Evolutionary conservation across 192 early-diverging fungal species (phyloP), one percentile per base, ranked within the genome.

Genomic region (Coemansia sp.): DNA sequence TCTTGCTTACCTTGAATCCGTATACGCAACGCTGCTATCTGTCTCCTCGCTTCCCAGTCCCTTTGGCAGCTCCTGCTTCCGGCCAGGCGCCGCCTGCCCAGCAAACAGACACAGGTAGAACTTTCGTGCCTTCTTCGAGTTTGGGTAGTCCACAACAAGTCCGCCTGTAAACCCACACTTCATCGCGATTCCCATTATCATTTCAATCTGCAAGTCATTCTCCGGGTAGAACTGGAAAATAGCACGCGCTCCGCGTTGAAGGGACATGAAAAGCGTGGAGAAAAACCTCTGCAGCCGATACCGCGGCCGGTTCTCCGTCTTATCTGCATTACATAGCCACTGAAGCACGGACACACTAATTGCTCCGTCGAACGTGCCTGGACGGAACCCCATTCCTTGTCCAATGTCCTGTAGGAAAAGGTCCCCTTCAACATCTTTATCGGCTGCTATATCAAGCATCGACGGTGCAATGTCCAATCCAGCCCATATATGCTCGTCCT

Each of bases 211-310:
- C 57, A 90, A 84, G 63, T 95, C 91, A 77, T 97, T 96, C 76
- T 97, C 96, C 0, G 97, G 96, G 73, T 99, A 98, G 67, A 99
- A 97, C 84, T 99, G 97, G 84, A 98, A 99, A 26, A 99, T 87
- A 11, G 94, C 94, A n/a, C 95, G 84, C 11, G 94, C 93, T 14
- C 96, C 95, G 14, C 93, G 85, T 46, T 90, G 78, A 68, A 98
- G 77, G 11, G 93, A 85, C n/a, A 93, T 93, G 69, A 95, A 98
- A 30, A 98, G 79, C 10, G 96, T 94, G 11, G 90, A 88, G 66
- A 99, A 99, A 81, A 99, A 99, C 18, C 94, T 86, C 48, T 79
- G 80, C 18, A 99, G 80, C 15, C 97, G 89, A 14, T 89, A 83
- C 62, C 91, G 87, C 23, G 97, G 97, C 60, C 87, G 84, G 72